Percentiles rank a stretch among this genome's conserved stretches.
phyloP scores from a whole-genome alignment of 768 basidiomycete genomes.

The Clavaria fumosa region DNA sequence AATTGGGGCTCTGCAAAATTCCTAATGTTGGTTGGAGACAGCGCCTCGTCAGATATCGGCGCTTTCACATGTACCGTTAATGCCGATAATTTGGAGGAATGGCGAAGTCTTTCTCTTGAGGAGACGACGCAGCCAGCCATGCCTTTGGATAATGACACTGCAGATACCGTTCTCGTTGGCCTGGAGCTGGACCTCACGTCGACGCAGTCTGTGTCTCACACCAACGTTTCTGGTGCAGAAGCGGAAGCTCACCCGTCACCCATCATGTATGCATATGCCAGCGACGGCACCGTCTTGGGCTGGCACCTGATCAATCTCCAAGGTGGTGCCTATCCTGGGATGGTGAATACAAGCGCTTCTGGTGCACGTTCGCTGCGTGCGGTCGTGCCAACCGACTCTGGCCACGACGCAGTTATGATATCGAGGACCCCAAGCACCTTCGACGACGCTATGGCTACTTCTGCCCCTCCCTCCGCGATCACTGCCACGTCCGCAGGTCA shows the following conservation, averaged over 20 bases:
- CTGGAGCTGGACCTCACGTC: constrained; percentile 50
- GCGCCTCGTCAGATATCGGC: constrained; percentile 32
- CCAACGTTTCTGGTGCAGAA: constrained; percentile 5
- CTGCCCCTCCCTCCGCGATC: too few species aligned
- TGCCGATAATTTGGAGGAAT: too few species aligned
- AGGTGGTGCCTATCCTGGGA: constrained; percentile 37
- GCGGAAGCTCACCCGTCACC: constrained; percentile 23
- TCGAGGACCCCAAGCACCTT: too few species aligned
- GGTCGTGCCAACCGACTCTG: too few species aligned
- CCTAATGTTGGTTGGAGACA: constrained; percentile 32
- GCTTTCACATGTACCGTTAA: constrained; percentile 24
- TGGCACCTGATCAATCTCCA: constrained; percentile 55
- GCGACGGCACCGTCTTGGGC: constrained; percentile 60
- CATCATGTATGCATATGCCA: constrained; percentile 59
- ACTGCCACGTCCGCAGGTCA: too few species aligned
- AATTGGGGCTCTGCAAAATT: constrained; percentile 33
- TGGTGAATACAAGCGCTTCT: constrained; percentile 23
- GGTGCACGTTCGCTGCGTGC: too few species aligned
- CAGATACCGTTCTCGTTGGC: constrained; percentile 54
- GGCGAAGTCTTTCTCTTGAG: constrained; percentile 33
- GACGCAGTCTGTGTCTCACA: not conserved
- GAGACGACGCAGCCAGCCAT: constrained; percentile 33
- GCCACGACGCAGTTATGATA: too few species aligned
- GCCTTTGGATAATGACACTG: constrained; percentile 51
- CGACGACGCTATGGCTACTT: too few species aligned